These are phyloP conservation scores for Paradendryphiella salina DNA, from an alignment of 2,329 filamentous ascomycete genomes.

Conservation along the genomic window DNA sequence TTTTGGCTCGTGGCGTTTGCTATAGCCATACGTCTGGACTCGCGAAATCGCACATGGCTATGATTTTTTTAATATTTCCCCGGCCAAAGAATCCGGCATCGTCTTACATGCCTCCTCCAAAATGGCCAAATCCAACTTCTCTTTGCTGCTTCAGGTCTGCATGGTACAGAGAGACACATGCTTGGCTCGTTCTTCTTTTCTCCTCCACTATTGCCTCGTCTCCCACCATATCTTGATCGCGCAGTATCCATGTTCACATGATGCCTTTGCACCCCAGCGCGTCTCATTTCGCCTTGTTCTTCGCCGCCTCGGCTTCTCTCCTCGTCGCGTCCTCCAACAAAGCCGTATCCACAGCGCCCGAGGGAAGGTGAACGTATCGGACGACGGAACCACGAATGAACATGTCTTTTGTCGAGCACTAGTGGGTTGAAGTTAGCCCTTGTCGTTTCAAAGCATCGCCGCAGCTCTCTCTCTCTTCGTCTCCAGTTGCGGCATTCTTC, in stretches of 20 bases:
- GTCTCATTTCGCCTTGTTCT: conserved; percentile 45
- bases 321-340: conserved; percentile 81
- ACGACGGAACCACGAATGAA: conserved; percentile 94
- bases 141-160: neutral
- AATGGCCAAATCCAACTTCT: neutral
- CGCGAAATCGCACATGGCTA: no score
- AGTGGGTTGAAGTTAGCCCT: neutral
- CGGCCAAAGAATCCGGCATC: neutral
- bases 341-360: conserved; percentile 78
- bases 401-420: conserved; percentile 88
- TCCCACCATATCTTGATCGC: neutral
- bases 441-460: conserved; percentile 3
- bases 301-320: conserved; percentile 43
- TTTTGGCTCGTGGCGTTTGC: no score
- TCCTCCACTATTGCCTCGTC: neutral
- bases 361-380: conserved; percentile 86
- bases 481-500: neutral
- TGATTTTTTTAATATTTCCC: neutral
- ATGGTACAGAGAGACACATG: neutral
- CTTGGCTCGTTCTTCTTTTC: neutral
- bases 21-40: no score
- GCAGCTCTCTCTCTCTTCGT: neutral
- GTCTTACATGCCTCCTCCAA: neutral
- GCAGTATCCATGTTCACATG: neutral
- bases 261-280: neutral